These are phyloP conservation scores for Blepharisma japonicum DNA, from an alignment of 73 alveolate species.

Conservation along the genomic window DNA sequence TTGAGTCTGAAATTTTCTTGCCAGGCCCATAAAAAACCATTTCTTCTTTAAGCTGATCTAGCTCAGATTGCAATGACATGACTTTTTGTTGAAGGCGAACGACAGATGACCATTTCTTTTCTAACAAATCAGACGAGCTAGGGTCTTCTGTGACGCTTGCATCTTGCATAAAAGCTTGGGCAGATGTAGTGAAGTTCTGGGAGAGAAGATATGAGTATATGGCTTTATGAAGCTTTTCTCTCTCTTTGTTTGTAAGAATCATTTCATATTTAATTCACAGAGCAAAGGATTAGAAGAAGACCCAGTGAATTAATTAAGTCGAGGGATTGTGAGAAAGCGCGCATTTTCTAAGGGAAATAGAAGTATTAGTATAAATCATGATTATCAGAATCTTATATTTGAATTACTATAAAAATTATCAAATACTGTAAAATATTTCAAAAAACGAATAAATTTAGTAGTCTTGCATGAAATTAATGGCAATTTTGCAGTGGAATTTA, in stretches of 20 bases:
- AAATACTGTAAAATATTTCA: too few species aligned
- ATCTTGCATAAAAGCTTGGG: conserved; percentile 53
- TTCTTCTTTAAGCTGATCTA: conserved; percentile 58
- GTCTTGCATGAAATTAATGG: too few species aligned
- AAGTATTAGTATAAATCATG: too few species aligned
- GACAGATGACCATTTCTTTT: conserved; percentile 85
- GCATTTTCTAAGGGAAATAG: too few species aligned
- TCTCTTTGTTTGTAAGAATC: conserved; percentile 46
- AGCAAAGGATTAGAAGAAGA: too few species aligned
- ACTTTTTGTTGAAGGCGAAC: conserved; percentile 75
- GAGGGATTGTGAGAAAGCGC: too few species aligned
- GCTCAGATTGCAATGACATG: conserved; percentile 67
- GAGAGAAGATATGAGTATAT: conserved; percentile 43
- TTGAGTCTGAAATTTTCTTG: conserved; percentile 27
- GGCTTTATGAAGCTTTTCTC: conserved; percentile 56
- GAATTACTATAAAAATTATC: too few species aligned
- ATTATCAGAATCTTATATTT: too few species aligned
- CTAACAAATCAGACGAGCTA: conserved; percentile 56
- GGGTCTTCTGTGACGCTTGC: conserved; percentile 31
- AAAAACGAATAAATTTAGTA: too few species aligned
- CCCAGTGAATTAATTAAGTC: too few species aligned
- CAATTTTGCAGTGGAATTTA: too few species aligned
- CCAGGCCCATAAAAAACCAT: conserved; percentile 27
- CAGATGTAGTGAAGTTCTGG: conserved; percentile 36
- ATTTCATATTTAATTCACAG: conserved; percentile 21